Base-by-base conservation (phyloP, 768 basidiomycete species). In the Antrodiella citrinella region DNA sequence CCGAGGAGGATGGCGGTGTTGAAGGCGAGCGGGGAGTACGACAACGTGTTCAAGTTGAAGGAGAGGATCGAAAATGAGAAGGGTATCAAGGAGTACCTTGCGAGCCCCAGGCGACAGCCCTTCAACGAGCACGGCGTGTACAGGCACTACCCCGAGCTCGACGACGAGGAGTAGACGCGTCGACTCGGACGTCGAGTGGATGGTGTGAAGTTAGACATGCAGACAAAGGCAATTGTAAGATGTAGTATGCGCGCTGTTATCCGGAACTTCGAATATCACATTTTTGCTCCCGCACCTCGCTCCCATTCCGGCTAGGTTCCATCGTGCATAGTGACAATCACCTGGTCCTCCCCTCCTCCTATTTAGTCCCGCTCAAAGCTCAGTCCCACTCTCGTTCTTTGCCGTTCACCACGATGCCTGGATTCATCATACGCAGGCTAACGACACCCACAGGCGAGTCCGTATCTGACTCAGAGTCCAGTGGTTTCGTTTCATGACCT, bases 101-200 rank as follows among this genome's bases (percentile, higher is more conserved):
- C 53, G 24, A 69, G 67, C 50, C 64, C 60, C n/a, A 51, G 65
- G 45, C 49, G 67, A n/a, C 49, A 47, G 35, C 38, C 53, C 21
- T 72, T 64, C 47, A 49, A 60, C 44, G 54, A 55, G 43, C 7
- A 35, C 15, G 71, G 71, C 1, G 50, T 71, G 22, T 72, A 62
- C 56, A 62, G 70, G 51, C 56, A 67, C 53, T 72, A 72, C 48
- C 57, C 59, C 22, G 71, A 72, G 58, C 56, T 72, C 26, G 71
- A 72, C 47, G 62, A 55, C 18, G 65, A 67, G 40, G 61, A 65
- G 46, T 61, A 60, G 48, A 51, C 40, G 19, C 22, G n/a, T n/a
- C n/a, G n/a, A n/a, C n/a, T n/a, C n/a, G n/a, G n/a, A n/a, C n/a
- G n/a, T n/a, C n/a, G n/a, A 24, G 18, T 13, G 5, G 19, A 30